These are phyloP conservation scores for Metarhizium robertsii DNA, from an alignment of 2,329 filamentous ascomycete species.

Conservation along the genomic window DNA sequence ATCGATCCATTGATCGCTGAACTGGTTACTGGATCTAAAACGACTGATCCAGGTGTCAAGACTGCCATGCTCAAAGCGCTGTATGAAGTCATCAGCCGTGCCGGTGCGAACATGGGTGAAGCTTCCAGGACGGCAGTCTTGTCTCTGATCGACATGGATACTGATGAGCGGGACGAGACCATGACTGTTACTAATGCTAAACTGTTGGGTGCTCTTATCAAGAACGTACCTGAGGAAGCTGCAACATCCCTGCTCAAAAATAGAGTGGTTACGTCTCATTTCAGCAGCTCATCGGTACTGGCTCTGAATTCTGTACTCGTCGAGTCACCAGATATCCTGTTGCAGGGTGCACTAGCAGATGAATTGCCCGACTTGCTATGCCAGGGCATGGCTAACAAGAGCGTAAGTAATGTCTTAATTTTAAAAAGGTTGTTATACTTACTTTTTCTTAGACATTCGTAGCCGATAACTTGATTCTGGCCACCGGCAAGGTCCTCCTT, in stretches of 20 bases:
- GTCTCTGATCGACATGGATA: conserved; percentile 76
- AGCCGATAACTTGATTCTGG: conserved; percentile 79
- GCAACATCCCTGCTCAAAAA: conserved; percentile 53
- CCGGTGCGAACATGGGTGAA: conserved; percentile 90
- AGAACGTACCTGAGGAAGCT: conserved; percentile 68
- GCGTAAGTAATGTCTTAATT: conserved; percentile 42
- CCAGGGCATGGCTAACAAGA: conserved; percentile 68
- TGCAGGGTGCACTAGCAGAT: conserved; percentile 55
- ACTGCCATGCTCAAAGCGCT: conserved; percentile 96
- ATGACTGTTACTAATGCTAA: conserved; percentile 88
- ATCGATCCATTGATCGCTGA: conserved; percentile 91
- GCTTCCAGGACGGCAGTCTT: conserved; percentile 78
- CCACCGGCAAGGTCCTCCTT: conserved; percentile 83
- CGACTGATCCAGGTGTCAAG: conserved; percentile 71
- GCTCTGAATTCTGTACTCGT: conserved; percentile 82
- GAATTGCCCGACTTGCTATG: conserved; percentile 70
- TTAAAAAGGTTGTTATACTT: neutral
- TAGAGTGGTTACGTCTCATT: conserved; percentile 68
- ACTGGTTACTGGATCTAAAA: conserved; percentile 92
- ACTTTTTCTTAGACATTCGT: conserved; percentile 55
- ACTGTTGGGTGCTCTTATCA: conserved; percentile 80
- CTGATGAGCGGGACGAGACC: conserved; percentile 61
- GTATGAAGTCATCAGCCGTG: conserved; percentile 93
- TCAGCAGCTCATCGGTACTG: conserved; percentile 70
- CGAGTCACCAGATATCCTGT: conserved; percentile 65